Evolutionary conservation across 1,284 basidiomycete species (phyloP), one percentile per base, ranked within the genome.

Genomic region (Apiotrichum laibachii): DNA sequence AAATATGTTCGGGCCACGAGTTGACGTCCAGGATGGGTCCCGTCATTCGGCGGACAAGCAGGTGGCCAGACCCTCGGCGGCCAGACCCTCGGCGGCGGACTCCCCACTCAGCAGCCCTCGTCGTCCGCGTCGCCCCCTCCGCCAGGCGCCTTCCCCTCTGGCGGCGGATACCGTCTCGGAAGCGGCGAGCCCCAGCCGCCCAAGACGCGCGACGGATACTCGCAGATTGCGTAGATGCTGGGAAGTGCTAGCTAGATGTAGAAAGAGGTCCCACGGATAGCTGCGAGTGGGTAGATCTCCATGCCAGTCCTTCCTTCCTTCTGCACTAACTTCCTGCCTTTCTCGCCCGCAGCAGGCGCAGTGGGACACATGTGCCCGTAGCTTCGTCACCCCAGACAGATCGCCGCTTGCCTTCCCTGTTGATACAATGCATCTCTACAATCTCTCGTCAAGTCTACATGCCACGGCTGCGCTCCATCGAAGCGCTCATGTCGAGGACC

Each of bases 381-480:
- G 26, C 26, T 7, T 31, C 26, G 26, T 31, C 26, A 7, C 26
- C 26, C 26, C 26, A 7, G 26, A 31, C 26, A 31, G 4, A 31
- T 31, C 26, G 26, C 26, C 26, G 26, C 7, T 4, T 31, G 26
- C 26, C 26, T 31, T 31, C 26, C 51, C 33, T 61, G 56, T 48
- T 61, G 35, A 62, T 66, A 66, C 65, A 66, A 66, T 66, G 62
- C 62, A 66, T 66, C 22, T 62, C 61, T 62, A 62, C 55, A 55
- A 42, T 47, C 42, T 31, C 26, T 31, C 26, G 26, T 31, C 40
- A 13, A 33, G 53, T 50, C 53, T 65, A 77, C 56, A 77, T 73
- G 34, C 72, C 68, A 45, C 75, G 63, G 58, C 71, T 74, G 52
- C 70, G 65, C 68, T 77, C 75, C 73, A 77, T 71, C 16, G 61